Evolutionary conservation across 2,329 filamentous ascomycete species (phyloP), one percentile per base, ranked within the genome.

Genomic region (Cyphellophora attinorum): DNA sequence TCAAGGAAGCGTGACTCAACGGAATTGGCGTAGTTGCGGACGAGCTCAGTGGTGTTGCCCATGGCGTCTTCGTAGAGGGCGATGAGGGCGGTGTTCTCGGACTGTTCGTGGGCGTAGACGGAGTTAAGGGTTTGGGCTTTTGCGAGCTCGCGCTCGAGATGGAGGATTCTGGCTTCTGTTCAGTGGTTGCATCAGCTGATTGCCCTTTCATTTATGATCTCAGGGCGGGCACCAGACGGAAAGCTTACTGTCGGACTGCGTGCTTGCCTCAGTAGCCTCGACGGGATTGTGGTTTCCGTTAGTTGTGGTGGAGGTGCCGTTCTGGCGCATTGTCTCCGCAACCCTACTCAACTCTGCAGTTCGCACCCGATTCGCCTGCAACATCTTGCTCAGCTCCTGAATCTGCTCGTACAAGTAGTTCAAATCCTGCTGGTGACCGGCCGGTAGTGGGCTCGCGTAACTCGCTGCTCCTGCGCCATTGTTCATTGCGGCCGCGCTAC

Each of bases 371-470:
- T 69, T 69, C 37, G 62, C 62, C 44, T 62, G 61, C 34, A 69
- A 49, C 2, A 68, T 59, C 11, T 64, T 60, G 31, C 65, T 67
- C 41, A 69, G 47, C 39, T 69, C 65, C 34, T 65, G 48, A 17
- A 69, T 61, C 57, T 67, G 67, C 21, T 65, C 60, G 38, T 64
- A 68, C 3, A 69, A 53, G 35, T 67, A 61, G 41, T 67, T 64
- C 31, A 69, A 52, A 42, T 69, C 65, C 61, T 68, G 66, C 50
- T 68, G 62, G 35, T 68, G 65, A 8, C 65, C 65, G 6, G 65
- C 65, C 40, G 48, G 48, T 3, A 50, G 38, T 13, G 48, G 45
- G 3, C 46, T 31, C 35, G 47, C 40, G 41, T 45, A 47, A 25
- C 37, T 47, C 8, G 44, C 38, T 15, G 44, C 31, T 11, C 34